A percentile compares a stretch with the other conserved stretches of the same genome.
phyloP scores from a whole-genome alignment of 306 rosid genomes.

The Pachyrhizus erosus region DNA sequence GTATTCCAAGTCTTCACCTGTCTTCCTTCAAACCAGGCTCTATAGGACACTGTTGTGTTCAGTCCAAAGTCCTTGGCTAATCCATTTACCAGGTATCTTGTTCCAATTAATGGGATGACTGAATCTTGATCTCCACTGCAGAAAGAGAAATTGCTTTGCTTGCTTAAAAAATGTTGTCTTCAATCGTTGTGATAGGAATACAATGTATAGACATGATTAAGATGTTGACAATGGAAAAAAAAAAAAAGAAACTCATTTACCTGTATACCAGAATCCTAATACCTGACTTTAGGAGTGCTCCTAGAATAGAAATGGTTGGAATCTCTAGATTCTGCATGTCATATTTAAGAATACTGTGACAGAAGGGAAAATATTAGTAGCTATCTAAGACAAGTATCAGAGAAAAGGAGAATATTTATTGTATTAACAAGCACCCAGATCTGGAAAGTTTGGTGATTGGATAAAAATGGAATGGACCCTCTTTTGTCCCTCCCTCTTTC shows the following conservation, averaged over 20 bases:
- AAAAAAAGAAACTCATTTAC: neutral
- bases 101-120: constrained; percentile 55
- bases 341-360: constrained; percentile 46
- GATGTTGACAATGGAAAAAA: neutral
- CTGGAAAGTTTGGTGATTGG: neutral
- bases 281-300: constrained; percentile 52
- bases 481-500: neutral
- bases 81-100: constrained; percentile 47
- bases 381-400: neutral
- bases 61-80: constrained; percentile 51
- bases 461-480: neutral
- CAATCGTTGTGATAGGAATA: neutral
- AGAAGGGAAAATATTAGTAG: neutral
- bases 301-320: constrained; percentile 53
- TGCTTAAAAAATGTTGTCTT: neutral
- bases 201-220: neutral
- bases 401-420: neutral
- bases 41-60: constrained; percentile 55
- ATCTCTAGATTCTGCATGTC: constrained; percentile 45
- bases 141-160: neutral
- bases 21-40: constrained; percentile 60
- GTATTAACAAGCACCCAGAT: neutral
- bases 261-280: constrained; percentile 58
- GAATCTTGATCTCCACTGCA: constrained; percentile 67
- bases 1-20: constrained; percentile 47